Conservation (phyloP, 176 grass and related monocot genomes). For the Alopecurus myosuroides region DNA sequence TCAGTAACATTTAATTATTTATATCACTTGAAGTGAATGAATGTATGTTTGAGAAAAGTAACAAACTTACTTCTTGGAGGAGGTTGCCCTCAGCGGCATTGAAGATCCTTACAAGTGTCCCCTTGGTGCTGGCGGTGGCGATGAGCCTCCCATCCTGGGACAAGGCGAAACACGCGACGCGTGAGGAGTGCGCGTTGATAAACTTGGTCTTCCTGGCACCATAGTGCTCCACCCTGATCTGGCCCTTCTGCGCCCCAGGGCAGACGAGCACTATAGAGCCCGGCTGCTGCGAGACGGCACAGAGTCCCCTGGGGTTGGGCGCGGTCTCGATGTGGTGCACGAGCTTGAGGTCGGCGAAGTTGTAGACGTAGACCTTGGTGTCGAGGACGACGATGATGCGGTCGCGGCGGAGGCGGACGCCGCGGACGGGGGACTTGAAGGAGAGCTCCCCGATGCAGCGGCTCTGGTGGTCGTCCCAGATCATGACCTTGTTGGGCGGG, state of each 20-base stretch:
- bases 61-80: constrained; percentile 89
- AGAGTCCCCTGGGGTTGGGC: constrained; percentile 77
- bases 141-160: constrained; percentile 87
- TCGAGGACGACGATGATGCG: constrained; percentile 84
- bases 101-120: constrained; percentile 84
- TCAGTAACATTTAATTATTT: neutral
- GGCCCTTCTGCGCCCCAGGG: constrained; percentile 81
- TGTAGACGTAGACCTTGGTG: constrained; percentile 94
- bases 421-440: constrained; percentile 66
- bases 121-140: constrained; percentile 89
- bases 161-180: constrained; percentile 77
- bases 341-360: constrained; percentile 88
- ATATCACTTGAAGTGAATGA: neutral
- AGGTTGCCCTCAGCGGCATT: constrained; percentile 73
- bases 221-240: constrained; percentile 92
- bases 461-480: constrained; percentile 95
- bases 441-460: constrained; percentile 93
- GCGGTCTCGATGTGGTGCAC: constrained; percentile 95
- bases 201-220: constrained; percentile 84
- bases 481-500: constrained; percentile 86
- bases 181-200: constrained; percentile 86
- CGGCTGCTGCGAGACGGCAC: constrained; percentile 87
- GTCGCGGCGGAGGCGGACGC: constrained; percentile 86
- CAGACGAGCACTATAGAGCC: constrained; percentile 86
- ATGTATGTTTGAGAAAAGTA: constrained; percentile 17